Evolutionary conservation across 2,329 filamentous ascomycete species (phyloP).

Genomic region (Verticillium albo-atrum): DNA sequence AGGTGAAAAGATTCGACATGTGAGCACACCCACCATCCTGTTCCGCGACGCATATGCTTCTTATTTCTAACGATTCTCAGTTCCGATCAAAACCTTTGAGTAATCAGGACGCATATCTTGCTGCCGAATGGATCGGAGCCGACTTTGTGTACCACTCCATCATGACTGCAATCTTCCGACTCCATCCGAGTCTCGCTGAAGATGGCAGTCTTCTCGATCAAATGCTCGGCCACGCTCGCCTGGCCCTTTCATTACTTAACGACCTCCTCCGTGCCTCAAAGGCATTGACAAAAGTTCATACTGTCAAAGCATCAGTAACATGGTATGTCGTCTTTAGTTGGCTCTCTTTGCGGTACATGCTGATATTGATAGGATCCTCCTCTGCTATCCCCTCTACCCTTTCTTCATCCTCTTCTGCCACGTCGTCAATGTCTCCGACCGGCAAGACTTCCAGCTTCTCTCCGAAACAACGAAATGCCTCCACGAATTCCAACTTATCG

Average conservation of each 20-base stretch:
- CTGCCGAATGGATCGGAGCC: neutral
- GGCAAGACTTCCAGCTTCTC: neutral
- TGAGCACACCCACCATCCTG: neutral
- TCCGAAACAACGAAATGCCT: neutral
- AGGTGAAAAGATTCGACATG: conserved; percentile 1
- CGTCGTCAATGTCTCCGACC: neutral
- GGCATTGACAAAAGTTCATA: neutral
- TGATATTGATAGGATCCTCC: neutral
- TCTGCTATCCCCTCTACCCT: neutral
- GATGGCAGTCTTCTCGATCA: neutral
- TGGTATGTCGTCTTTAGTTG: neutral
- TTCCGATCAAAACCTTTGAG: neutral
- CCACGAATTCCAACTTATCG: neutral
- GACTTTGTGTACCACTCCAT: conserved; percentile 1
- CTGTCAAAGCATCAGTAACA: neutral
- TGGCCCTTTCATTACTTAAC: neutral
- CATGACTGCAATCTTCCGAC: conserved; percentile 1
- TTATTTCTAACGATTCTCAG: neutral
- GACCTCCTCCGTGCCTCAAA: neutral
- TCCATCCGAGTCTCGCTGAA: neutral
- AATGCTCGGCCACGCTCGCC: neutral
- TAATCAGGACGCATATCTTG: neutral
- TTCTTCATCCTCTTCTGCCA: conserved; percentile 3
- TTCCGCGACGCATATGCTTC: too few relatives aligned
- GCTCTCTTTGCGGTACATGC: neutral